These are phyloP conservation scores for Xylariaceae sp. DNA, from an alignment of 2,329 filamentous ascomycete species.

Conservation along the genomic window DNA sequence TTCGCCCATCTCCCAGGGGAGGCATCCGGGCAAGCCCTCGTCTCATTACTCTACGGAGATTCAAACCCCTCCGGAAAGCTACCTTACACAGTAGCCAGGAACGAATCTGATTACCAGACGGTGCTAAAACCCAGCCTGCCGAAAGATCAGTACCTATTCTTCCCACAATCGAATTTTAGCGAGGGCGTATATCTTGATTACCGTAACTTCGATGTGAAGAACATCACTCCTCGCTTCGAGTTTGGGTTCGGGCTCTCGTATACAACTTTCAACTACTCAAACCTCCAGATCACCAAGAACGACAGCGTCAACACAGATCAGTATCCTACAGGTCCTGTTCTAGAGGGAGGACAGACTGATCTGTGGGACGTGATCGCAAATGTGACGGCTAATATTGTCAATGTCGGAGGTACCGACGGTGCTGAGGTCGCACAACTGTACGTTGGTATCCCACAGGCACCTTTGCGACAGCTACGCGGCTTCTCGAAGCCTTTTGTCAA, in stretches of 20 bases:
- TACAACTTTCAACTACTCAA: constrained; percentile 48
- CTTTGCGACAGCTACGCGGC: constrained; percentile 58
- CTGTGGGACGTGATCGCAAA: constrained; percentile 44
- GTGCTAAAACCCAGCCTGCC: constrained; percentile 39
- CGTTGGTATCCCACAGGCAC: constrained; percentile 43
- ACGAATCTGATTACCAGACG: constrained; percentile 51
- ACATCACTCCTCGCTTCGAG: constrained; percentile 49
- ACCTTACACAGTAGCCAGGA: constrained; percentile 58
- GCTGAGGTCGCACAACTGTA: constrained; percentile 49
- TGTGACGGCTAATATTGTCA: constrained; percentile 38
- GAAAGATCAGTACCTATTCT: constrained; percentile 48
- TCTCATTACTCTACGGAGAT: constrained; percentile 55
- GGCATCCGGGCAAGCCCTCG: constrained; percentile 54
- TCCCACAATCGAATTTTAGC: constrained; percentile 49
- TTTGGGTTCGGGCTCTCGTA: constrained; percentile 57
- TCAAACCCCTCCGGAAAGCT: constrained; percentile 54
- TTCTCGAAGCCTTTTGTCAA: constrained; percentile 58
- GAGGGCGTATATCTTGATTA: constrained; percentile 53
- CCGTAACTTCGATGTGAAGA: constrained; percentile 47
- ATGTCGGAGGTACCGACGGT: constrained; percentile 40
- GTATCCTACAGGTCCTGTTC: constrained; percentile 38
- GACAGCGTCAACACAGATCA: constrained; percentile 26
- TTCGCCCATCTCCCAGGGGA: constrained; percentile 64
- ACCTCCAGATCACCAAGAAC: constrained; percentile 35
- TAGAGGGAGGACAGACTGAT: constrained; percentile 42